phyloP scores from a whole-genome alignment of 257 asterid species.

The Nicotiana knightiana region DNA sequence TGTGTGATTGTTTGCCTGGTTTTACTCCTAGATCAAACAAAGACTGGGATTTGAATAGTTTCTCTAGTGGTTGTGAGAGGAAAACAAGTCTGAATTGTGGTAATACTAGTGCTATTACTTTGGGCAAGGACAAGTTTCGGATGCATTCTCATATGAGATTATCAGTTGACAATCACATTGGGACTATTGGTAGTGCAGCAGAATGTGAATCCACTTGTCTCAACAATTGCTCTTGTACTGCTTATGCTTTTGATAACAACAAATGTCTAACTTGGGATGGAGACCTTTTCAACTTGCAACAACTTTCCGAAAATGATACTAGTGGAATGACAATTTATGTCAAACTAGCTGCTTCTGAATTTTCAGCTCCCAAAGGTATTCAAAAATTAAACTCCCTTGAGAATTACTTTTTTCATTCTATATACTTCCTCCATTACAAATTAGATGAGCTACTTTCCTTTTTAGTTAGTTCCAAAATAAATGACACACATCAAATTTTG shows the following conservation, averaged over 20 bases:
- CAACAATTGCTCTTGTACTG: neutral
- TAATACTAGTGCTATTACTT: neutral
- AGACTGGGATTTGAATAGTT: constrained; percentile 33
- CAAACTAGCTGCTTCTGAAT: neutral
- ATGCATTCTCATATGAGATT: neutral
- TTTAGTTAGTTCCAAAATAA: no score
- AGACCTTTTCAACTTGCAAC: no score
- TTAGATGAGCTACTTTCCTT: no score
- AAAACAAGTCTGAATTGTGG: neutral
- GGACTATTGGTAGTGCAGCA: neutral
- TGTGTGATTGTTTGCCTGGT: constrained; percentile 32
- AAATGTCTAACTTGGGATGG: no score
- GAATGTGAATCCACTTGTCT: neutral
- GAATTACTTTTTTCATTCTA: no score
- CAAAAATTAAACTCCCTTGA: neutral
- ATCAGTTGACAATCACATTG: neutral
- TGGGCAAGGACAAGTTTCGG: neutral
- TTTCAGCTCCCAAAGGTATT: neutral
- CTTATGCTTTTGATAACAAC: neutral
- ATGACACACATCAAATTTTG: no score
- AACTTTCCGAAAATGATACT: neutral
- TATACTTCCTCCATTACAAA: no score
- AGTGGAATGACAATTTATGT: neutral
- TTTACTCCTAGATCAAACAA: neutral
- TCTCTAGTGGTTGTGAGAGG: constrained; percentile 28